phyloP scores from a whole-genome alignment of 169 alveolate genomes.

The Perkinsus chesapeaki region DNA sequence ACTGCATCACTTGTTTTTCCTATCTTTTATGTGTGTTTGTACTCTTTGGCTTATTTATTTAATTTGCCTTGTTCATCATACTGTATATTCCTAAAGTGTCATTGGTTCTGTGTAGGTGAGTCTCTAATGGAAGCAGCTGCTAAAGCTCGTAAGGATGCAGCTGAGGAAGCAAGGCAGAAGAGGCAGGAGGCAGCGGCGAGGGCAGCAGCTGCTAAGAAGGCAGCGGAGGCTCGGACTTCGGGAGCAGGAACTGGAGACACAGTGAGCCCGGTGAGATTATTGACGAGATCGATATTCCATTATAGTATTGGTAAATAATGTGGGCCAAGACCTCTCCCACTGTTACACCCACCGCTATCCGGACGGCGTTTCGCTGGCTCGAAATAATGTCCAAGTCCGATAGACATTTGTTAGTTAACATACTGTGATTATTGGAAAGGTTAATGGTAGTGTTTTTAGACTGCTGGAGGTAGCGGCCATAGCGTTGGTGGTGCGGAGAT shows the following conservation, averaged over 20 bases:
- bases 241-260: not conserved
- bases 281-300: too few species aligned
- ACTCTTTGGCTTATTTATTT: too few species aligned
- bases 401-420: too few species aligned
- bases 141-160: not conserved
- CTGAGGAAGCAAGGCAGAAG: not conserved
- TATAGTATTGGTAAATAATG: too few species aligned
- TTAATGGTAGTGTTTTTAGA: not conserved
- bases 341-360: too few species aligned
- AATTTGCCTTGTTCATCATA: too few species aligned
- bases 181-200: not conserved
- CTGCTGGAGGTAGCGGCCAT: not conserved
- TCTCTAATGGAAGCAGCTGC: not conserved
- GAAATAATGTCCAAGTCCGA: too few species aligned
- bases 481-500: not conserved
- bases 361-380: too few species aligned
- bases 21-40: too few species aligned
- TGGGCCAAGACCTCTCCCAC: too few species aligned
- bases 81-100: not conserved
- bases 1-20: too few species aligned
- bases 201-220: not conserved
- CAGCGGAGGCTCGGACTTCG: not conserved
- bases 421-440: too few species aligned
- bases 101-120: not conserved
- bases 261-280: not conserved